Base-by-base conservation (phyloP, 2,329 filamentous ascomycete genomes). In the Colletotrichum lini region DNA sequence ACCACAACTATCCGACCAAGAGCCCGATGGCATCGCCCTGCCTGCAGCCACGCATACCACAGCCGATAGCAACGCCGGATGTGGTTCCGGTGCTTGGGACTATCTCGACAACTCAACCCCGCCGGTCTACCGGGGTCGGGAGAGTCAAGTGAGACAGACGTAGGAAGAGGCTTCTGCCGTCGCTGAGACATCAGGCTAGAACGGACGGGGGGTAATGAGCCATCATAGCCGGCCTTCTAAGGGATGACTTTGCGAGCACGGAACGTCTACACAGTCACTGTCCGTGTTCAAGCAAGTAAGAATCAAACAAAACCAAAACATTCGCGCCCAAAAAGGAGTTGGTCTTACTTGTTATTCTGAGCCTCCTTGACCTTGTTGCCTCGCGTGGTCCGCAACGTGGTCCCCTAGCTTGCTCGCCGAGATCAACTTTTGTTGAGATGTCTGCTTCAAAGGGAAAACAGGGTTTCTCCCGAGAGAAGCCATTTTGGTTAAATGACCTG, bases 181-280 rank as follows among this genome's bases (percentile, higher is more conserved):
- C 30, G 15, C 47, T 62, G 47, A 62, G 47, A 62, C 59, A 62
- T 42, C 35, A 21, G 45, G 59, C 59, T 52, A 42, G 44, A 35
- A n/a, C 30, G 13, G 4, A 49, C n/a, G 35, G 53, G 53, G 53
- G 6, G 13, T 4, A 10, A 16, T 21, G 23, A 30, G 42, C 18
- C 40, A 12, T 2, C 13, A 52, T 15, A 62, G 4, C 58, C 13
- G 35, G 40, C 12, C 13, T 42, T 42, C 21, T 9, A 52, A 62
- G 59, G 59, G 59, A 52, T 62, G 35, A 10, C 23, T 13, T 38
- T 15, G 23, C n/a, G 16, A n/a, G 35, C 8, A 42, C 12, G 30
- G 53, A 56, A 40, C n/a, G 16, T 13, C 6, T 56, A 12, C 53
- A 7, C 53, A 12, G 13, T 16, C 38, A 23, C 2, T 23, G n/a